Evolutionary conservation across 345 rosid species (phyloP).

Genomic region (Camelina hispida): DNA sequence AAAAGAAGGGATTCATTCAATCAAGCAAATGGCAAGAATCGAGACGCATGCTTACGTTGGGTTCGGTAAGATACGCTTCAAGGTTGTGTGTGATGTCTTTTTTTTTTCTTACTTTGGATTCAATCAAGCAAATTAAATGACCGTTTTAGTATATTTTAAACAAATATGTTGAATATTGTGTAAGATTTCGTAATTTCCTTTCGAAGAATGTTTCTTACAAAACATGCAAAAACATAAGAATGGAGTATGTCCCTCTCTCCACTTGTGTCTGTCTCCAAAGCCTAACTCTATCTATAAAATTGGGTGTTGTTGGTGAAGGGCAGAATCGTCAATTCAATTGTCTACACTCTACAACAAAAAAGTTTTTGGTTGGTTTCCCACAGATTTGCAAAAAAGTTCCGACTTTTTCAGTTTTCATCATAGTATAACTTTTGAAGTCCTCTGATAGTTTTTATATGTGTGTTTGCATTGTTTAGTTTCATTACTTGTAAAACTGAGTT

Average conservation of each 20-base stretch:
- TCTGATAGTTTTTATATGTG: not conserved
- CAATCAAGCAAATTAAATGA: too few species aligned
- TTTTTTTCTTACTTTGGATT: not conserved
- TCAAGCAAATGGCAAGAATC: slow-evolving; percentile 20
- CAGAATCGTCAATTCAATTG: not conserved
- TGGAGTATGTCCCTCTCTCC: slow-evolving; percentile 3
- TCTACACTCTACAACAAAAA: not conserved
- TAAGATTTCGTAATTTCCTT: not conserved
- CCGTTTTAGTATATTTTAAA: too few species aligned
- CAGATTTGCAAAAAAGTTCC: not conserved
- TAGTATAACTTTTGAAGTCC: not conserved
- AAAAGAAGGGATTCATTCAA: not conserved
- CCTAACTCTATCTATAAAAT: not conserved
- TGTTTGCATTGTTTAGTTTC: slow-evolving; percentile 1
- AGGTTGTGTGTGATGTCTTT: slow-evolving; percentile 17
- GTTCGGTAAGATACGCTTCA: slow-evolving; percentile 13
- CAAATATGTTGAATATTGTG: not conserved
- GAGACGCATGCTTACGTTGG: slow-evolving; percentile 32
- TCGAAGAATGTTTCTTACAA: slow-evolving; percentile 11
- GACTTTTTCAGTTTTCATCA: slow-evolving; percentile 24
- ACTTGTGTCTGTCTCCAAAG: not conserved
- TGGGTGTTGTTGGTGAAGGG: slow-evolving; percentile 31
- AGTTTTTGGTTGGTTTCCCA: not conserved
- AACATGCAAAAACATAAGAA: slow-evolving; percentile 22
- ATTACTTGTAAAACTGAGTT: not conserved